Base-by-base conservation (phyloP, 805 yeast genomes). In the Candida broadrunensis region DNA sequence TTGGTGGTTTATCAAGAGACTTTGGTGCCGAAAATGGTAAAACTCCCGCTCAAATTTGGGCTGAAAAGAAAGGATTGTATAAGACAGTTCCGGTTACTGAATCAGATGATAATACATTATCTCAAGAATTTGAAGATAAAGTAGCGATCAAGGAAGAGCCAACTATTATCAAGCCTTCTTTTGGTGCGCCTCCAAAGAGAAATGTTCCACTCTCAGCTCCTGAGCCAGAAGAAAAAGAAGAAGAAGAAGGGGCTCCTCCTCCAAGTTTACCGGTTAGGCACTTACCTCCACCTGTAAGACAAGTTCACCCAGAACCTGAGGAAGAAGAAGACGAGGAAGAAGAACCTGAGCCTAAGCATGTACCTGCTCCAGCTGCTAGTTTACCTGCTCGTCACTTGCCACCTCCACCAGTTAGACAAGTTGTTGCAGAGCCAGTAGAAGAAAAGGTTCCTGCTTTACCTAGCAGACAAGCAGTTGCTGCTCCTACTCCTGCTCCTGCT, bases 31-130 rank as follows among this genome's bases (percentile, higher is more conserved):
- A 77, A 46, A 77, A 74, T 45, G 97, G 96, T 45, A 86, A 88
- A 63, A 85, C 96, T 6, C 97, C 97, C 18, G 97, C 97, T 21
- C 97, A 89, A 66, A 54, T 87, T 21, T 89, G 97, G 97, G 97
- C 97, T 18, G 97, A 85, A 58, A 85, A 83, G 67, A 80, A 83
- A 56, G 95, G 88, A 36, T 75, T 81, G 58, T 79, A 70, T 52
- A 76, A 72, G 50, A 65, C 68, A 34, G 77, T 68, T 36, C 51
- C 53, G 12, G 38, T 51, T 4, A 52, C 53, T 3, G 55, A 46
- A 16, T 36, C 42, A 5, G 54, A 46, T n/a, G 38, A 46, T 12
- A 36, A 45, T 20, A 49, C 50, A 8, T 41, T 55, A 36, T 46
- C 48, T n/a, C 47, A 54, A 16, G 43, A 47, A 38, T 43, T 56